Evolutionary conservation across 148 eudicot species (phyloP).

Genomic region (Polygonum maritimum): DNA sequence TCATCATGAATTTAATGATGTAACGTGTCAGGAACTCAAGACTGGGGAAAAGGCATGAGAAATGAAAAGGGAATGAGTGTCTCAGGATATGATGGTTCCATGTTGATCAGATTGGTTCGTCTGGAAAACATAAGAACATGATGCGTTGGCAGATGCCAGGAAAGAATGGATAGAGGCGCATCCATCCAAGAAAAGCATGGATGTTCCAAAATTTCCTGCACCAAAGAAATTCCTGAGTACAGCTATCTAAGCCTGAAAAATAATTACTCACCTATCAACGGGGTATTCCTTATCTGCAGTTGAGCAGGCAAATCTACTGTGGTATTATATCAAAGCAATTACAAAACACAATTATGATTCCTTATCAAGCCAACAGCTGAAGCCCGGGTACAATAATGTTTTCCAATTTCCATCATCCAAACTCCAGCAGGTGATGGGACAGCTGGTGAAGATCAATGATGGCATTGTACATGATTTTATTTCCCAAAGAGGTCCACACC

Average conservation of each 20-base stretch:
- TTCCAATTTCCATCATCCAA: background rate
- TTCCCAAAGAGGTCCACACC: background rate
- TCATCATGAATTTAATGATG: constrained; percentile 59
- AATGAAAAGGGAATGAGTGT: constrained; percentile 66
- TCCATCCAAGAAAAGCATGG: constrained; percentile 61
- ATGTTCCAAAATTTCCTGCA: constrained; percentile 63
- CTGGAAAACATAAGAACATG: constrained; percentile 47
- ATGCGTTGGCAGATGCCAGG: constrained; percentile 50
- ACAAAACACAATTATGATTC: background rate
- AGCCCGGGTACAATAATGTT: background rate
- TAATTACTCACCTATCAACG: constrained; percentile 11
- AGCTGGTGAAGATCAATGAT: background rate
- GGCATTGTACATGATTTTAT: background rate
- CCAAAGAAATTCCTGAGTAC: constrained; percentile 67
- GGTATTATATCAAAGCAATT: background rate
- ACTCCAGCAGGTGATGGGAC: background rate
- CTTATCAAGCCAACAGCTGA: constrained; percentile 2
- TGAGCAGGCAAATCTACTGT: background rate
- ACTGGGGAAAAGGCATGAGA: constrained; percentile 61
- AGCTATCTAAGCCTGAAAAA: constrained; percentile 32
- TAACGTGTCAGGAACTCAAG: constrained; percentile 52
- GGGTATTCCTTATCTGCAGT: constrained; percentile 5
- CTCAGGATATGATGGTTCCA: constrained; percentile 63
- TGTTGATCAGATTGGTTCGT: constrained; percentile 55
- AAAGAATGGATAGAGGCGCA: constrained; percentile 48